Evolutionary conservation across 345 rosid genomes (phyloP), one percentile per base, ranked within the genome.

Genomic region (Ceriops decandra): DNA sequence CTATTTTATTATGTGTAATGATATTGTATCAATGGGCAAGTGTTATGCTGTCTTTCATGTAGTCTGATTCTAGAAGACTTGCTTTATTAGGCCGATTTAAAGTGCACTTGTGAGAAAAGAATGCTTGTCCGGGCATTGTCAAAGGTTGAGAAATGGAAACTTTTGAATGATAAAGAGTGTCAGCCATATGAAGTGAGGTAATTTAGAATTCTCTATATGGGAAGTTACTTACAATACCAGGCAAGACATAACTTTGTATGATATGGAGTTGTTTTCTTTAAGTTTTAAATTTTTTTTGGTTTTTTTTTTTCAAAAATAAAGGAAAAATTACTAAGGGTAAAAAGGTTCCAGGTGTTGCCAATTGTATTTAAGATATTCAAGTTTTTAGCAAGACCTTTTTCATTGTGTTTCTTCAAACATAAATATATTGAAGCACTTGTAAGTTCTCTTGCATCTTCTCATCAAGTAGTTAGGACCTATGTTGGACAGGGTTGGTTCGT

Each of bases 401-500:
- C 27, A 24, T 2, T 5, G 9, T 6, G 24, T 7, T 15, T n/a
- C 52, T 5, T 32, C 24, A 19, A 13, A 31, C 22, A 32, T 61
- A 19, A 32, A 17, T 33, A 8, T 5, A 20, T 20, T 35, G 11
- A 32, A 7, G 36, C 5, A 20, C n/a, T 10, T 38, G 16, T 38
- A 35, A 22, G n/a, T 30, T 36, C 52, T 16, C 33, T 17, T 61
- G 9, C 7, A 24, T 36, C 33, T 31, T 52, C 28, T 32, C 22
- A 62, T 27, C 6, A 7, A 64, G 20, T 7, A 49, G 11, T 21
- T 2, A 11, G 17, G 17, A 42, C 49, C 49, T 6, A 32, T 64
- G 10, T 54, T 72, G 36, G 46, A 58, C 84, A 90, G 96, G 76
- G 84, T 84, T 31, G 96, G 96, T 72, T 84, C 84, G 16, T 67